Base-by-base conservation (phyloP, 257 asterid genomes). In the Buddleja alternifolia region DNA sequence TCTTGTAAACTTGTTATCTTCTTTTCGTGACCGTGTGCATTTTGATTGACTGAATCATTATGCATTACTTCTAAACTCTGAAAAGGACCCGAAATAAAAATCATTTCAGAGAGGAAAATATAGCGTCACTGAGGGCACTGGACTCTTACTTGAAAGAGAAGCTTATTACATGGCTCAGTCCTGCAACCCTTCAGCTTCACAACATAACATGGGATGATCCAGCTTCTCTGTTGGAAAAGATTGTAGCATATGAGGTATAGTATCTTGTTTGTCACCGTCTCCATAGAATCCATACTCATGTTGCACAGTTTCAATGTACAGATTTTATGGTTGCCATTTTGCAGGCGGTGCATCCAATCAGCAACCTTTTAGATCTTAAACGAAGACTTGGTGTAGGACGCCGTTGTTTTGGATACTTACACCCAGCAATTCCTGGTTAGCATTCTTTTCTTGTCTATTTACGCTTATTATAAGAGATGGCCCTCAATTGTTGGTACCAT, bases 261-360 rank as follows among this genome's bases (percentile, higher is more conserved):
- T 71, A 60, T 62, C 46, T 60, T 63, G 63, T 10, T 19, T 46
- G n/a, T 52, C 36, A 12, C 72, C 51, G 24, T 39, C 15, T 34
- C 60, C 41, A 15, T 63, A 47, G 61, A 62, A 61, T 32, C 15
- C 25, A 37, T 71, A 46, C 53, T 60, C 17, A 55, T 25, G 44
- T 54, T 60, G 53, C 55, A 47, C 47, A 36, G 55, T 41, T 10
- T 39, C 23, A 72, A 50, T 15, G n/a, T 21, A 25, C 53, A 23
- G 47, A 16, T 63, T 53, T 29, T 15, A 32, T 67, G 34, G 54
- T 62, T 63, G 56, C 42, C 48, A 17, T 58, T 73, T 69, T 69
- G 9, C 85, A 90, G 98, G 97, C 97, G 52, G 97, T 93, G 77
- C 98, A 93, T 88, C 96, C 98, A 51, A 93, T 90, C 73, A 93